Evolutionary conservation across 1,284 basidiomycete species (phyloP), one percentile per base, ranked within the genome.

Genomic region (Malassezia furfur): DNA sequence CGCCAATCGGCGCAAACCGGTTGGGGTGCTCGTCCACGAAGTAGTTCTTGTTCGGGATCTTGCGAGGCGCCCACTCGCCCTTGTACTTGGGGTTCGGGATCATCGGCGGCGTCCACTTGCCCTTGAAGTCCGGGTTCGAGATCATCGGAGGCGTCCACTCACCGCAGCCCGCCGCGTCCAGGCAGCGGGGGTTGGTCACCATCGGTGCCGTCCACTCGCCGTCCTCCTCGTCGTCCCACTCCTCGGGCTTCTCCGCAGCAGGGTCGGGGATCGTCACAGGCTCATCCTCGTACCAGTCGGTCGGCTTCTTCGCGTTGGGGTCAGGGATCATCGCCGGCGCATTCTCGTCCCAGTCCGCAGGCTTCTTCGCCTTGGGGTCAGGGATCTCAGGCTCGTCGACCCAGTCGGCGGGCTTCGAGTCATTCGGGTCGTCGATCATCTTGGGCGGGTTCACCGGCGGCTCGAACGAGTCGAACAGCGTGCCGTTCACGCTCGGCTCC

Each of bases 141-240:
- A 96, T 87, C 80, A 86, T 81, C 59, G 93, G 91, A 68, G 80
- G 47, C 67, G 83, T 85, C 93, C 93, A 98, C 75, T 85, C 83
- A 73, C 94, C 94, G 72, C 94, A 99, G 43, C 94, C 94, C 66
- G 90, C 83, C 57, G 84, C 90, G 57, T 85, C 85, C 63, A 84
- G 81, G 67, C 91, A 87, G 81, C 96, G 96, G 56, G 76, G 76
- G 70, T 77, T 77, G 34, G 82, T 79, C 55, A 98, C 80, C 59
- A 83, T 83, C 28, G 93, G 91, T 11, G 91, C 83, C 60, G 96
- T 82, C 90, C 91, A 99, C 74, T 96, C 93, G 76, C 94, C 94
- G 70, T 98, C 93, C 76, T 98, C 93, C 77, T 96, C 94, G 66
- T 98, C 88, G 74, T 96, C 91, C 94, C 94, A 99, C 78, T 99